phyloP scores from a whole-genome alignment of 2,329 filamentous ascomycete genomes.

The Aspergillus caelatus region DNA sequence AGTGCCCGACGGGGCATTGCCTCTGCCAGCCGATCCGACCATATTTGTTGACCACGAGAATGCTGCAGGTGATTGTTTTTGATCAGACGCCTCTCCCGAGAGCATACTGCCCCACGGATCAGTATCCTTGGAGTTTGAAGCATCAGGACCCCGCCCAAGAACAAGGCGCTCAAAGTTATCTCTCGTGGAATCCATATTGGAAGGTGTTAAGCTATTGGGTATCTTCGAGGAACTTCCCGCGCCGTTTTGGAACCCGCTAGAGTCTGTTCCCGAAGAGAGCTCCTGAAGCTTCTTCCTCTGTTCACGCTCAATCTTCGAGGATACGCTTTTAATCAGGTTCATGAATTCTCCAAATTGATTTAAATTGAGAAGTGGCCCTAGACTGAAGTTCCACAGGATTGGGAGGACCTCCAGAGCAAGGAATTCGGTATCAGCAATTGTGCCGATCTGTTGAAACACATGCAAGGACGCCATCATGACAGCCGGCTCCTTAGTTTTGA shows the following conservation, averaged over 20 bases:
- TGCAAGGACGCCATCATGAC: slow-evolving; percentile 93
- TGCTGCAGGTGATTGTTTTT: slow-evolving; percentile 24
- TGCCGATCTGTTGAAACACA: slow-evolving; percentile 81
- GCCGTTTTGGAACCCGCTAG: slow-evolving; percentile 44
- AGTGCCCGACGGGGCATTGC: slow-evolving; percentile 21
- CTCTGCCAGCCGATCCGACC: slow-evolving; percentile 21
- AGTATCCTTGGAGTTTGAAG: slow-evolving; percentile 35
- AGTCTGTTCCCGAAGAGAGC: slow-evolving; percentile 64
- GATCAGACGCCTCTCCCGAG: slow-evolving; percentile 29
- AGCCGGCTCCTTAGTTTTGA: slow-evolving; percentile 96
- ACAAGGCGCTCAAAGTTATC: slow-evolving; percentile 89
- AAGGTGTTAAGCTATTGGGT: slow-evolving; percentile 36
- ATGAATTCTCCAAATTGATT: slow-evolving; percentile 89
- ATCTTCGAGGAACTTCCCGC: slow-evolving; percentile 29
- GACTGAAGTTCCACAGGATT: slow-evolving; percentile 85
- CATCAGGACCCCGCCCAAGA: slow-evolving; percentile 64
- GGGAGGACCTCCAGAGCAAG: slow-evolving; percentile 89
- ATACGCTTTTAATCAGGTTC: slow-evolving; percentile 80
- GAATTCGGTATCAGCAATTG: slow-evolving; percentile 83
- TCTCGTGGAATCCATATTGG: slow-evolving; percentile 57
- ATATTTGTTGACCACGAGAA: slow-evolving; percentile 49
- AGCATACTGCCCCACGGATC: slow-evolving; percentile 37
- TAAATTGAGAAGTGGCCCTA: slow-evolving; percentile 85
- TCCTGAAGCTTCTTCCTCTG: slow-evolving; percentile 88
- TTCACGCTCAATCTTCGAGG: slow-evolving; percentile 80